Evolutionary conservation across 495 filamentous ascomycete species (phyloP), one percentile per base, ranked within the genome.

Genomic region (Penicillium atrosanguineum): DNA sequence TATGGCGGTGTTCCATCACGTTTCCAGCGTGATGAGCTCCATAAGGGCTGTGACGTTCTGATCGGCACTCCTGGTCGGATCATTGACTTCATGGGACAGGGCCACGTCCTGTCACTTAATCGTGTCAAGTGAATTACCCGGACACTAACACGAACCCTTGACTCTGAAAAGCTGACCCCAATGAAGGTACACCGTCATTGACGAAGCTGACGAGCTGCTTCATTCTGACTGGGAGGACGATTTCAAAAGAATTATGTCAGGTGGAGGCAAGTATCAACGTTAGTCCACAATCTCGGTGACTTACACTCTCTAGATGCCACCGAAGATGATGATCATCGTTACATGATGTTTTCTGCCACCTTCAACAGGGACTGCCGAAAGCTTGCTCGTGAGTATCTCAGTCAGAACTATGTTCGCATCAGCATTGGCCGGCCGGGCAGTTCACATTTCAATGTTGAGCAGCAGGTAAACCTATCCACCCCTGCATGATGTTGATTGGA

Each of bases 121-220:
- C 90, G 93, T 52, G 78, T 96, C 44, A 83, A 83, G 76, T 95
- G 82, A 51, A 74, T 28, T 9, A 8, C 4, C 28, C 7, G 20
- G 8, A 12, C 9, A 28, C 39, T 28, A 2, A 73, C 26, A 28
- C 0, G 34, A 21, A 7, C 1, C 3, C 4, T 9, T 19, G 6
- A 5, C 4, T 36, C 7, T 23, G 19, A 18, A 12, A 39, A 26
- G 31, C 55, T 67, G 19, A 67, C 23, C 4, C 1, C 31, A 18
- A 0, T 18, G 25, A 39, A 89, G 84, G 58, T 89, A 82, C 69
- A 86, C 94, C 56, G 83, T 98, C 49, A 87, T 98, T 54, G 94
- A 97, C 48, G 94, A 98, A 67, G 94, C 94, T 1, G 94, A 98
- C 66, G 91, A 97, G 73, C 83, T 97, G 78, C 80, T 98, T 0